A percentile compares a stretch with the other conserved stretches of the same genome.
Conservation (phyloP, 129 eudicot species). For the Glebionis coronaria region DNA sequence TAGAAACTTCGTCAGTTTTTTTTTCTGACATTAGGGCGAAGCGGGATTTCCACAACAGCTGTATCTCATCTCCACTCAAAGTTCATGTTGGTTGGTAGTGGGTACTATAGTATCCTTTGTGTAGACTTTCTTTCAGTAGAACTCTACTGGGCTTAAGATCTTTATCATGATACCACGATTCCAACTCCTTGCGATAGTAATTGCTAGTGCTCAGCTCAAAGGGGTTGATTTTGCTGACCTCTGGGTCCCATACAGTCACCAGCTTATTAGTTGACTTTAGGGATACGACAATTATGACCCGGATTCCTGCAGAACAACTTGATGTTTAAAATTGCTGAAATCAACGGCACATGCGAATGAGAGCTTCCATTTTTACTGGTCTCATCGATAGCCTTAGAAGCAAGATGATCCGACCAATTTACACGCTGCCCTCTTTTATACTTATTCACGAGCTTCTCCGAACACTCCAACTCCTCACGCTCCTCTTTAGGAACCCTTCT, state of each 20-base stretch:
- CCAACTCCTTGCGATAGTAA: constrained; percentile 91
- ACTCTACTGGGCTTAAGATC: constrained; percentile 98
- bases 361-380: constrained; percentile 76
- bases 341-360: constrained; percentile 74
- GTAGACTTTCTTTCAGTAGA: constrained; percentile 89
- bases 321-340: constrained; percentile 95
- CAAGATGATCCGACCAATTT: constrained; percentile 94
- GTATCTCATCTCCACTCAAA: constrained; percentile 94
- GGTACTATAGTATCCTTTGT: constrained; percentile 82
- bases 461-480: constrained; percentile 88
- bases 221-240: constrained; percentile 93
- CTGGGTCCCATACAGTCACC: constrained; percentile 98
- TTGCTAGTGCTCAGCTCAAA: constrained; percentile 96
- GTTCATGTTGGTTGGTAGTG: constrained; percentile 96
- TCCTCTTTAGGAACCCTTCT: constrained; percentile 99
- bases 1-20: constrained; percentile 84
- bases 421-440: constrained; percentile 94
- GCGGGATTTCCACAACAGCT: constrained; percentile 91
- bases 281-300: constrained; percentile 87
- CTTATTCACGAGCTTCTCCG: constrained; percentile 94
- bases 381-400: constrained; percentile 86
- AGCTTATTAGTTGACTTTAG: constrained; percentile 85
- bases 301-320: constrained; percentile 94
- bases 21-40: constrained; percentile 92
- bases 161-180: constrained; percentile 96